Conservation (phyloP, 2,329 filamentous ascomycete species). For the Lachnellula suecica region DNA sequence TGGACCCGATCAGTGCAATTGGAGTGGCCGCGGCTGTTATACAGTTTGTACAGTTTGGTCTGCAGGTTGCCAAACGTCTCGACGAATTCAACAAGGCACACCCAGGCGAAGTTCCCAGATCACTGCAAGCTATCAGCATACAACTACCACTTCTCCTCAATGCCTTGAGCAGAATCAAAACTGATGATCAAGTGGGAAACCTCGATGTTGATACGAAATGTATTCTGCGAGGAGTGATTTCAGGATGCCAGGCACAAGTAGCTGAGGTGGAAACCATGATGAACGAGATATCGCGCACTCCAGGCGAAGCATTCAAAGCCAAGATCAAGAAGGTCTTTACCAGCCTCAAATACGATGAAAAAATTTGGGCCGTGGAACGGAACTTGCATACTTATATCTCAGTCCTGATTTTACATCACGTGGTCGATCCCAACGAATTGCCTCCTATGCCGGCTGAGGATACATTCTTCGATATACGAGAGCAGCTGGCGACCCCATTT, state of each 20-base stretch:
- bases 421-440: slow-evolving; percentile 14
- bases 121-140: slow-evolving; percentile 10
- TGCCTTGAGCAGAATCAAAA: slow-evolving; percentile 11
- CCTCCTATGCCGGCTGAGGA: slow-evolving; percentile 7
- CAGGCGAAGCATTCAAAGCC: slow-evolving; percentile 13
- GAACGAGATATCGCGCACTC: slow-evolving; percentile 8
- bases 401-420: slow-evolving; percentile 21
- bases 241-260: slow-evolving; percentile 12
- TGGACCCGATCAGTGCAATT: slow-evolving; percentile 19
- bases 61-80: slow-evolving; percentile 11
- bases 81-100: slow-evolving; percentile 10
- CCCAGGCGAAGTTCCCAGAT: slow-evolving; percentile 11
- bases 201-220: slow-evolving; percentile 22
- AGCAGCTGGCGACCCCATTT: slow-evolving; percentile 10
- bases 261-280: slow-evolving; percentile 14
- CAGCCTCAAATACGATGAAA: slow-evolving; percentile 20
- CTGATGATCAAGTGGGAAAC: slow-evolving; percentile 6
- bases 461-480: slow-evolving; percentile 17
- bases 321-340: slow-evolving; percentile 21
- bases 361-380: slow-evolving; percentile 17
- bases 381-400: slow-evolving; percentile 23
- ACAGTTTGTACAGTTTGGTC: slow-evolving; percentile 19
- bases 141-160: slow-evolving; percentile 17
- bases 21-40: slow-evolving; percentile 15
- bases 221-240: slow-evolving; percentile 16